A percentile compares a stretch with the other conserved stretches of the same genome.
These are phyloP conservation scores for Talaromyces sp. DNA, from an alignment of 2,329 filamentous ascomycete species.

Conservation along the genomic window DNA sequence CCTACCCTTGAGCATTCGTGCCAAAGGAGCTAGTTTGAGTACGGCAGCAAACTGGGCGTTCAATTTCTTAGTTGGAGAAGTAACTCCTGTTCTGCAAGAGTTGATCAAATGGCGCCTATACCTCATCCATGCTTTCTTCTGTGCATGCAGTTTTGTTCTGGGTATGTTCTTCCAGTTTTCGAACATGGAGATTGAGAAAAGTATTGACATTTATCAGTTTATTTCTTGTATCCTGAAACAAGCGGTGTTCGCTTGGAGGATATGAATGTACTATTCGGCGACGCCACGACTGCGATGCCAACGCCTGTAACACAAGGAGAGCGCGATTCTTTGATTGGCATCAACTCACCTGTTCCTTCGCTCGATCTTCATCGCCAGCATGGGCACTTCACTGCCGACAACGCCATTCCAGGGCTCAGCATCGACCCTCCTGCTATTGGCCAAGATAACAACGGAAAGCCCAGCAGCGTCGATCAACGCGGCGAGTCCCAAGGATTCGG, in stretches of 20 bases:
- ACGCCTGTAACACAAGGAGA: conserved; percentile 78
- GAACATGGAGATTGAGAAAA: not conserved
- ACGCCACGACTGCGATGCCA: conserved; percentile 78
- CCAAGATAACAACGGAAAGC: conserved; percentile 51
- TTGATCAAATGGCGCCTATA: conserved; percentile 93
- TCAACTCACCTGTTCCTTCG: conserved; percentile 75
- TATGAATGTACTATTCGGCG: conserved; percentile 92
- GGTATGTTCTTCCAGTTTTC: conserved; percentile 62
- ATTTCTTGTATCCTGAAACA: conserved; percentile 96
- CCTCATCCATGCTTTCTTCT: conserved; percentile 94
- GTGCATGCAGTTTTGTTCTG: conserved; percentile 89
- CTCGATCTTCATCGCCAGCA: conserved; percentile 62
- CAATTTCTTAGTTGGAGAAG: conserved; percentile 94
- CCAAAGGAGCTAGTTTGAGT: conserved; percentile 93
- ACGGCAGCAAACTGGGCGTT: conserved; percentile 98
- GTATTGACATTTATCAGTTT: conserved; percentile 59
- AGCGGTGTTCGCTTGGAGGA: conserved; percentile 93
- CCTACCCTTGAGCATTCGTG: conserved; percentile 90
- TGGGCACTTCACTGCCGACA: conserved; percentile 57
- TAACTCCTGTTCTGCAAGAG: conserved; percentile 91
- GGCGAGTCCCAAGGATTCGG: conserved; percentile 57
- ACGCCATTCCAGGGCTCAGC: conserved; percentile 74
- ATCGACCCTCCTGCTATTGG: conserved; percentile 72
- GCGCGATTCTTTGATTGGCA: conserved; percentile 75
- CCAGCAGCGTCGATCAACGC: conserved; percentile 32